Percentiles rank a stretch among this genome's conserved stretches.
These are phyloP conservation scores for Phytophthora pistaciae DNA, from an alignment of 352 stramenopile species.

Conservation along the genomic window DNA sequence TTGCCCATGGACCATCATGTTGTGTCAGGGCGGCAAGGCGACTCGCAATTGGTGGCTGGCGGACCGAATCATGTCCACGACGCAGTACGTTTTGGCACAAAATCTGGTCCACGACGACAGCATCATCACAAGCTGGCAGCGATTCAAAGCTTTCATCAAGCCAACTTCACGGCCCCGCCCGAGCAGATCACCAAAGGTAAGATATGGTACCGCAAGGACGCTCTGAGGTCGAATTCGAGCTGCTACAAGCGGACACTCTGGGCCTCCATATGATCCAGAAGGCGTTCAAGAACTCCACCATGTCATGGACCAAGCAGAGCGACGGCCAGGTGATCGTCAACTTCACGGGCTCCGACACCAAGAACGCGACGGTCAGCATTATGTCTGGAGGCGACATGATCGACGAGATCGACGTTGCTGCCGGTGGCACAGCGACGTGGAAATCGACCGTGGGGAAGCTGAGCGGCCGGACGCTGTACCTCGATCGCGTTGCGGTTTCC, in stretches of 20 bases:
- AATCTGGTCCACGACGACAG: slow-evolving; percentile 23
- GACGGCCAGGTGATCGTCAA: slow-evolving; percentile 51
- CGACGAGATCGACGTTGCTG: slow-evolving; percentile 48
- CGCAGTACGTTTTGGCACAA: slow-evolving; percentile 30
- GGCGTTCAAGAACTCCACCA: slow-evolving; percentile 47
- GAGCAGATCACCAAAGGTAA: slow-evolving; percentile 27
- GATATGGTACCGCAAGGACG: slow-evolving; percentile 36
- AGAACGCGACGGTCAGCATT: slow-evolving; percentile 63
- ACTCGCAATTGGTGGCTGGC: slow-evolving; percentile 23
- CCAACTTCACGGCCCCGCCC: slow-evolving; percentile 32
- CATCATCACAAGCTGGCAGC: slow-evolving; percentile 28
- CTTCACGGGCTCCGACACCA: slow-evolving; percentile 54
- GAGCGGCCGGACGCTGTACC: slow-evolving; percentile 67
- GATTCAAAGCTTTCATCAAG: slow-evolving; percentile 31
- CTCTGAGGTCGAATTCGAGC: slow-evolving; percentile 34
- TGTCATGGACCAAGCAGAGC: slow-evolving; percentile 51
- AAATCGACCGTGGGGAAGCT: slow-evolving; percentile 42
- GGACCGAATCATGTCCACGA: slow-evolving; percentile 19
- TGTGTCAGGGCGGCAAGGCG: slow-evolving; percentile 39
- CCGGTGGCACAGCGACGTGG: slow-evolving; percentile 47
- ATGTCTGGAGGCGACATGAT: slow-evolving; percentile 55
- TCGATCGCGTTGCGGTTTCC: slow-evolving; percentile 64
- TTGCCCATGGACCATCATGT: slow-evolving; percentile 51
- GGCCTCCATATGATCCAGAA: slow-evolving; percentile 47
- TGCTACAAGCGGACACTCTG: slow-evolving; percentile 47